Conservation (phyloP, 441 rosid species). For the Populus tomentosa region DNA sequence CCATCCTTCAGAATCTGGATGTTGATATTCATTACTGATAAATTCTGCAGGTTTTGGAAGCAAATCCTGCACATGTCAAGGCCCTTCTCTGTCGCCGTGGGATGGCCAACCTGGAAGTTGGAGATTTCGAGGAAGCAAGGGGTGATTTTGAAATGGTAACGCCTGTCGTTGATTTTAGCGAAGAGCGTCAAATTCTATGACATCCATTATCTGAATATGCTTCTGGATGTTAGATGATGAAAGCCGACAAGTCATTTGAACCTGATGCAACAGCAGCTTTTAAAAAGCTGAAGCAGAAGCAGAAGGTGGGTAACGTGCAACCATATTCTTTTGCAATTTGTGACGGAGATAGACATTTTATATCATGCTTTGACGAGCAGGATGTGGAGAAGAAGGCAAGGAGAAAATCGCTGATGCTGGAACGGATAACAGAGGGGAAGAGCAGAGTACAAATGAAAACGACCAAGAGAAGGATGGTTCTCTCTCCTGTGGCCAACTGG, state of each 20-base stretch:
- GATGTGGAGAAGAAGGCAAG: conserved; percentile 74
- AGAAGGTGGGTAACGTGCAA: conserved; percentile 50
- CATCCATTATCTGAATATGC: conserved; percentile 16
- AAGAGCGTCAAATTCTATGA: background rate
- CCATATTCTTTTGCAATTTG: background rate
- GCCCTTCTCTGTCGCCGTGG: conserved; percentile 87
- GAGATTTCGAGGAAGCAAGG: conserved; percentile 85
- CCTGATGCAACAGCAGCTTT: conserved; percentile 69
- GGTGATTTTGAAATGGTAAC: conserved; percentile 74
- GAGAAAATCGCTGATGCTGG: conserved; percentile 56
- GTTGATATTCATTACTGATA: background rate
- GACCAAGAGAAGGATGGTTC: conserved; percentile 36
- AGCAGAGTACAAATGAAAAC: conserved; percentile 3
- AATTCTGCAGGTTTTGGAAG: conserved; percentile 66
- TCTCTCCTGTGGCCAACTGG: conserved; percentile 50
- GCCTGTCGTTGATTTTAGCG: background rate
- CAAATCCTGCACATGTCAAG: conserved; percentile 78
- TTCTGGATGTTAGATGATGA: conserved; percentile 48
- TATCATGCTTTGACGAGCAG: conserved; percentile 28
- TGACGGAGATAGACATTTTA: background rate
- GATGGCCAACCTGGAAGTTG: conserved; percentile 81
- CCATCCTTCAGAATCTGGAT: conserved; percentile 1
- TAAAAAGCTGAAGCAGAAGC: conserved; percentile 68
- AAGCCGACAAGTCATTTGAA: conserved; percentile 55
- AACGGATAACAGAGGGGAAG: conserved; percentile 28